Percentiles rank a stretch among this genome's conserved stretches.
Conservation (phyloP, 768 basidiomycete species). For the Megacollybia marginata region DNA sequence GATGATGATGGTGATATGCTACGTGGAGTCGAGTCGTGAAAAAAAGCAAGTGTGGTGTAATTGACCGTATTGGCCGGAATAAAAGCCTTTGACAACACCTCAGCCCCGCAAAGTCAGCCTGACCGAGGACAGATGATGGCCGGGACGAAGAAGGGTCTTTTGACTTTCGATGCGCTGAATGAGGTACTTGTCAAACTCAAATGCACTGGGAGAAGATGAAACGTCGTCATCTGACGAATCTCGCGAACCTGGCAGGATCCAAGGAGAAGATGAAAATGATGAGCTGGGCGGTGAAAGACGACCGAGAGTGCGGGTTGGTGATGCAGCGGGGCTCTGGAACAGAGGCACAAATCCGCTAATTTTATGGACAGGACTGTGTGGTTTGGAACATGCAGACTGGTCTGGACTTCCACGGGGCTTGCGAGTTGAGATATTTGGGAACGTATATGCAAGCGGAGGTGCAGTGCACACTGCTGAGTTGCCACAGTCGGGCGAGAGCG, state of each 20-base stretch:
- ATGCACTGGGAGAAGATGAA: slow-evolving; percentile 22
- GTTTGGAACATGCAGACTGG: background rate
- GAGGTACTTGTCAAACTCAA: slow-evolving; percentile 34
- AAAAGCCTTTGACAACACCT: background rate
- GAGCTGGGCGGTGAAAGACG: slow-evolving; percentile 21
- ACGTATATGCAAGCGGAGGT: background rate
- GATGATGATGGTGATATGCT: no score
- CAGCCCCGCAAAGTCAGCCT: slow-evolving; percentile 2
- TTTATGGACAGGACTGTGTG: slow-evolving; percentile 14
- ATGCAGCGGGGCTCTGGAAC: slow-evolving; percentile 10
- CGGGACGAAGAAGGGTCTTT: slow-evolving; percentile 20
- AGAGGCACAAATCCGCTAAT: slow-evolving; percentile 29
- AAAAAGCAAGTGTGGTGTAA: no score
- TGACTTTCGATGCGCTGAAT: slow-evolving; percentile 33
- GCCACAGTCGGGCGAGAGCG: slow-evolving; percentile 15
- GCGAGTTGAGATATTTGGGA: background rate
- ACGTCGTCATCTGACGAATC: slow-evolving; percentile 23
- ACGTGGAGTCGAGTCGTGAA: no score
- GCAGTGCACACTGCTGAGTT: slow-evolving; percentile 2
- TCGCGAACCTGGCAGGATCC: slow-evolving; percentile 26
- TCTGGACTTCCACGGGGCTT: background rate
- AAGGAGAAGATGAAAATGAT: slow-evolving; percentile 29
- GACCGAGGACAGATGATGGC: background rate
- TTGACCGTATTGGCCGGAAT: no score
- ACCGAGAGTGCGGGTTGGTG: background rate